A percentile compares a stretch with the other conserved stretches of the same genome.
Conservation (phyloP, 352 stramenopile species). For the Pythium dissimile region DNA sequence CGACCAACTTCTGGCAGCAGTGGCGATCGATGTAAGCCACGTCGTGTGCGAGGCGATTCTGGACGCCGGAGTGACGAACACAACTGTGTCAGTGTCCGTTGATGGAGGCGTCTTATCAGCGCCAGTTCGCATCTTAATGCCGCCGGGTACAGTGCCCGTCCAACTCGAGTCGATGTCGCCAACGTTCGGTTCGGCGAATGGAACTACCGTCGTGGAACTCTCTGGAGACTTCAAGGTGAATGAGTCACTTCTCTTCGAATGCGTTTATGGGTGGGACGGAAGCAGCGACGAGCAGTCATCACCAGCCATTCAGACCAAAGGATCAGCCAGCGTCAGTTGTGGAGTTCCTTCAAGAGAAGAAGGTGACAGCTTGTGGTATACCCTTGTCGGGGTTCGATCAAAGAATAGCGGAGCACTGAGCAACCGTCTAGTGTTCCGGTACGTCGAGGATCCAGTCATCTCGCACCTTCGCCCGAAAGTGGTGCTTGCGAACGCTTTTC, state of each 20-base stretch:
- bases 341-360: slow-evolving; percentile 20
- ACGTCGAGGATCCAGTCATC: neutral
- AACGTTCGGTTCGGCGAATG: neutral
- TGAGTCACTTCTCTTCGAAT: slow-evolving; percentile 5
- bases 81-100: neutral
- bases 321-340: slow-evolving; percentile 23
- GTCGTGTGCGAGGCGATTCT: slow-evolving; percentile 1
- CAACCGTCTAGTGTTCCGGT: slow-evolving; percentile 27
- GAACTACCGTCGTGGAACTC: neutral
- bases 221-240: slow-evolving; percentile 1
- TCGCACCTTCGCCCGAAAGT: neutral
- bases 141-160: neutral
- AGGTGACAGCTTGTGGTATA: slow-evolving; percentile 13
- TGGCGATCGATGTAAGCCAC: neutral
- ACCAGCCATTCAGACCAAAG: slow-evolving; percentile 24
- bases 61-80: neutral
- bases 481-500: neutral
- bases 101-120: slow-evolving; percentile 11
- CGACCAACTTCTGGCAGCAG: neutral
- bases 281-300: neutral
- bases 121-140: neutral
- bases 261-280: slow-evolving; percentile 35
- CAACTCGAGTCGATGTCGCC: slow-evolving; percentile 1
- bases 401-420: slow-evolving; percentile 18
- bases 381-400: slow-evolving; percentile 30